Conservation (phyloP, 306 rosid species). For the Neltuma alba region DNA sequence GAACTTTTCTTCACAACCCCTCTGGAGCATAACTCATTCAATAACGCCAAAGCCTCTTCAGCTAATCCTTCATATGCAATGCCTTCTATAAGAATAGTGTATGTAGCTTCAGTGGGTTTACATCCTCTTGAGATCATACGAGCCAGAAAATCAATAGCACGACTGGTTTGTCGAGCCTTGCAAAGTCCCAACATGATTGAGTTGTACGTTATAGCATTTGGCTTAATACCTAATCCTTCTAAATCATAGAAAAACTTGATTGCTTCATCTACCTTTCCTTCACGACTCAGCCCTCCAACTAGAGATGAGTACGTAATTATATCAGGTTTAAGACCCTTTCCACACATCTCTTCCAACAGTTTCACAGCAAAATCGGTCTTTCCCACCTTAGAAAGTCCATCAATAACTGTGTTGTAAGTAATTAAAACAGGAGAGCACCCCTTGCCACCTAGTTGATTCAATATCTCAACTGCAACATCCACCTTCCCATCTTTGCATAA, state of each 20-base stretch:
- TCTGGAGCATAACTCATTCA: conserved; percentile 65
- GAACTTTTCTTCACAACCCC: conserved; percentile 86
- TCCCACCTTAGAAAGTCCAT: conserved; percentile 87
- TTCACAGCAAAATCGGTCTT: conserved; percentile 64
- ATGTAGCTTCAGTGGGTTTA: conserved; percentile 86
- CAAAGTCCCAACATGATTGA: conserved; percentile 87
- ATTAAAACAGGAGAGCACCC: conserved; percentile 90
- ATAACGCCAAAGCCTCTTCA: conserved; percentile 78
- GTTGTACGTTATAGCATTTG: conserved; percentile 71
- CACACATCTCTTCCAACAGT: conserved; percentile 79
- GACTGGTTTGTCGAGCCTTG: conserved; percentile 67
- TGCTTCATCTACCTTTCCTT: conserved; percentile 79
- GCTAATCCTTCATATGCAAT: conserved; percentile 87
- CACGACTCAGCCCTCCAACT: conserved; percentile 80
- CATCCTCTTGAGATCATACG: conserved; percentile 77
- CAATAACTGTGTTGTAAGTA: conserved; percentile 87
- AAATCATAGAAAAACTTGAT: conserved; percentile 63
- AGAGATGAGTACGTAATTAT: conserved; percentile 80
- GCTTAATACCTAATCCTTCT: conserved; percentile 58
- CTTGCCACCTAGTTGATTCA: conserved; percentile 77
- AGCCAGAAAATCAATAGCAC: conserved; percentile 83
- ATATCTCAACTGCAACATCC: conserved; percentile 81
- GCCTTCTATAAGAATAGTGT: conserved; percentile 90
- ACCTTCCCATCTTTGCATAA: conserved; percentile 96
- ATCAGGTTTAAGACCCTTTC: conserved; percentile 82